Percentiles rank a stretch among this genome's conserved stretches.
phyloP scores from a whole-genome alignment of 2,329 filamentous ascomycete genomes.

The Chaetomium strumarium region DNA sequence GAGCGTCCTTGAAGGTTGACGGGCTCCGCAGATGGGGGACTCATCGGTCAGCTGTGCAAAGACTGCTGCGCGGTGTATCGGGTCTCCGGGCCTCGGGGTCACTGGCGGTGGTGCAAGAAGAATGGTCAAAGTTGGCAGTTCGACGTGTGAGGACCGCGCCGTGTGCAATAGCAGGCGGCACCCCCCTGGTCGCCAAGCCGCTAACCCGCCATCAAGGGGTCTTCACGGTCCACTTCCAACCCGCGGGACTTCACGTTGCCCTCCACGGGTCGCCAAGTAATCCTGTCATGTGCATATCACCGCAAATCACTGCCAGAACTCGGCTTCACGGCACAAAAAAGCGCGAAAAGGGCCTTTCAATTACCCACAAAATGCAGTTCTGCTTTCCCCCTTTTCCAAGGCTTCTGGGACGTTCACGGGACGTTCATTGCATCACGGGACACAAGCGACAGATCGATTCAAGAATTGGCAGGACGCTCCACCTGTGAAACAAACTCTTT shows the following conservation, averaged over 20 bases:
- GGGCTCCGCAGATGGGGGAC: constrained; percentile 17
- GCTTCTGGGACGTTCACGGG: not conserved
- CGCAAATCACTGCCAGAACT: constrained; percentile 20
- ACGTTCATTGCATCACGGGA: constrained; percentile 2
- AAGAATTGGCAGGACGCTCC: no score
- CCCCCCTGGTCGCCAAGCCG: constrained; percentile 14
- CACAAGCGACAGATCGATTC: not conserved
- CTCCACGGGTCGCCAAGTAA: constrained; percentile 13
- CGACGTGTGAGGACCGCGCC: constrained; percentile 1
- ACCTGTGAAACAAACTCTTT: no score
- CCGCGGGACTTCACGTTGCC: constrained; percentile 2
- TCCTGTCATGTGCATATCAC: constrained; percentile 13
- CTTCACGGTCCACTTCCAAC: constrained; percentile 11
- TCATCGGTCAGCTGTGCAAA: constrained; percentile 17
- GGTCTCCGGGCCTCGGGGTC: not conserved
- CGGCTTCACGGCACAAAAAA: constrained; percentile 17
- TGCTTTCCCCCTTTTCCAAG: not conserved
- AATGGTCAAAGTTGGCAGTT: constrained; percentile 12
- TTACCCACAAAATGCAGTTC: not conserved
- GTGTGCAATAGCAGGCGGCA: not conserved
- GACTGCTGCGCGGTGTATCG: not conserved
- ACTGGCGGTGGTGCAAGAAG: constrained; percentile 9
- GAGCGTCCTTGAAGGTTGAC: constrained; percentile 4
- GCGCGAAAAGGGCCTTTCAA: not conserved
- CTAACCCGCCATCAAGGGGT: constrained; percentile 2